Base-by-base conservation (phyloP, 164 flowering plant genomes). In the Euptelea pleiosperma region DNA sequence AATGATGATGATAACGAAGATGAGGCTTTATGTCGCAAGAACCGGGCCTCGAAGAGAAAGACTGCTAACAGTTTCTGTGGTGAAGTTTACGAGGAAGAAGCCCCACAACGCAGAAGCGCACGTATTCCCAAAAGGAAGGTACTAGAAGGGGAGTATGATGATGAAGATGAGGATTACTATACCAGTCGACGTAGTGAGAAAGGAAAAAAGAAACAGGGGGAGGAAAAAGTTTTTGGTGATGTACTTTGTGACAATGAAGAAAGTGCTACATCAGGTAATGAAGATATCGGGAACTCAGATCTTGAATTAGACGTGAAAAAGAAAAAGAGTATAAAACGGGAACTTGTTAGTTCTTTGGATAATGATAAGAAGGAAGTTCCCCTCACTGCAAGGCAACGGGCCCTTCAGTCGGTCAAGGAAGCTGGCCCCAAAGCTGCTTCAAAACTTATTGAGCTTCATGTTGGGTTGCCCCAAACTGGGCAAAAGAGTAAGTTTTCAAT, bases 371-470 rank as follows among this genome's bases (percentile, higher is more conserved):
- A 43, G 42, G 65, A 62, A 52, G 8, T 43, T 14, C 31, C 65
- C 25, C 65, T 62, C 16, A 52, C 65, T 14, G 24, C 49, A 21
- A 57, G 65, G 43, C 65, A 62, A 42, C 57, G 65, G 29, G 65
- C 65, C 12, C 65, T 62, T 31, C 65, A 62, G 34, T 62, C 58
- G 1, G 42, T 36, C 9, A 62, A 62, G 33, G 62, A 46, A 12
- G 62, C 8, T 10, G 35, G 33, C 30, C 15, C 65, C 41, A 35
- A 22, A 29, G 16, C 25, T n/a, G 16, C 24, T 51, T 40, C 42
- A 3, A 33, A 31, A 22, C 41, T 52, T n/a, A n/a, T 62, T 15
- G 65, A 52, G 51, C 52, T 62, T 33, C 65, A 58, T 19, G 30
- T 52, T 62, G 58, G 58, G 30, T 34, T 62, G 26, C 51, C 58